A percentile compares a stretch with the other conserved stretches of the same genome.
These are phyloP conservation scores for Mortierella antarctica DNA, from an alignment of 192 early-diverging fungal genomes.

Conservation along the genomic window DNA sequence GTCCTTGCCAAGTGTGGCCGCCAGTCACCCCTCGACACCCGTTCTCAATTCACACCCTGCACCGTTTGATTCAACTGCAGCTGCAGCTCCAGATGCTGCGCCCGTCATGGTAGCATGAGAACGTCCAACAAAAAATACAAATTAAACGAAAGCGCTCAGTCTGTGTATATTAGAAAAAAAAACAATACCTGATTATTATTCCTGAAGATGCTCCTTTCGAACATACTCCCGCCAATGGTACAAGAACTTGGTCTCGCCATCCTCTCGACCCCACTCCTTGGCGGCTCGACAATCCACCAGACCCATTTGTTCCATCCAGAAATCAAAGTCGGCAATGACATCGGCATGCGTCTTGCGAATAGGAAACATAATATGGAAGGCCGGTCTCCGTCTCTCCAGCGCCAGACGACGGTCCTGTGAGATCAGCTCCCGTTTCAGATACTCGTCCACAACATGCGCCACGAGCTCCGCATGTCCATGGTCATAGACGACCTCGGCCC, in stretches of 20 bases:
- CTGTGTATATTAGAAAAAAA: conserved; percentile 3
- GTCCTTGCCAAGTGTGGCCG: not conserved
- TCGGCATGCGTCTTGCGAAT: conserved; percentile 56
- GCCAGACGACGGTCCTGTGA: conserved; percentile 1
- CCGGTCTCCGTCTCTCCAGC: conserved; percentile 16
- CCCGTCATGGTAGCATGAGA: conserved; percentile 25
- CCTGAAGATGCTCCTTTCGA: conserved; percentile 31
- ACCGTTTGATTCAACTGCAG: conserved; percentile 2
- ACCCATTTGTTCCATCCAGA: conserved; percentile 56
- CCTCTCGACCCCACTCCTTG: conserved; percentile 49
- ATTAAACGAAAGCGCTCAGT: not conserved
- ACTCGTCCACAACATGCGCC: conserved; percentile 57
- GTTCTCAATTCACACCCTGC: not conserved
- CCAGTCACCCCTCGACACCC: not conserved
- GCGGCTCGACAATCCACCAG: conserved; percentile 39
- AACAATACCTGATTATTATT: not conserved
- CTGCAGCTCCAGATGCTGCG: not conserved
- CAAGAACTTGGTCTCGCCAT: conserved; percentile 48
- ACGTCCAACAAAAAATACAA: not conserved
- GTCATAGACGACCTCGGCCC: conserved; percentile 64
- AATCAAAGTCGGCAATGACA: conserved; percentile 62
- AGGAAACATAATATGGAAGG: conserved; percentile 66
- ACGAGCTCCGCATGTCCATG: conserved; percentile 63
- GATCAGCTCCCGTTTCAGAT: conserved; percentile 44
- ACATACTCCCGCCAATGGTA: conserved; percentile 54